Base-by-base conservation (phyloP, 2,329 filamentous ascomycete genomes). In the Cyclaneusma minus region DNA sequence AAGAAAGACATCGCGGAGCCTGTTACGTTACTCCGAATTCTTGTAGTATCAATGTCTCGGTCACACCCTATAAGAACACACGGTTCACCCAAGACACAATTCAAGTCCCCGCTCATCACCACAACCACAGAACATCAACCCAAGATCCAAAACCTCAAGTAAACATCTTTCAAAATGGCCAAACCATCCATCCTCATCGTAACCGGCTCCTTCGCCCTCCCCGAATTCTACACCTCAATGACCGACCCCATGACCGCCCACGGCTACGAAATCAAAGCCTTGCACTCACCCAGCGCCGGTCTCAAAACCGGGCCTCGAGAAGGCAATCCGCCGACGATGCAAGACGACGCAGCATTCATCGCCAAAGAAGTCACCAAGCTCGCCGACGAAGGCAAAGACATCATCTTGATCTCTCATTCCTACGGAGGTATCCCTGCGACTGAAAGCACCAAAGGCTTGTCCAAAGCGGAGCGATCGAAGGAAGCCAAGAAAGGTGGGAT, bases 351-450 rank as follows among this genome's bases (percentile, higher is more conserved):
- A 11, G 42, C 44, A 1, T 33, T 42, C 7, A 43, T 55, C 8
- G 42, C 39, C 4, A 29, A 43, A 4, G 35, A 48, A 3, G 33
- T 57, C 12, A n/a, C 12, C 16, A 28, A 36, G 4, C 47, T 56
- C 4, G 50, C 56, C 6, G 48, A 51, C 10, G 33, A 25, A 1
- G 46, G 45, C 1, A 51, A 52, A 13, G 48, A 56, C 13, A 47
- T 57, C 4, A 32, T 58, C 1, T 34, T 57, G 5, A 20, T 55
- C 10, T 40, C 43, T 8, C 55, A 59, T 26, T 54, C 49, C 11
- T 58, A 55, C 37, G 47, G 51, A 2, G 52, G 52, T 7, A 38
- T 51, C 0, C 34, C 51, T 0, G 45, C 41, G 3, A 42, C 45
- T 4, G 46, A 53, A 30, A 48, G 47, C 4, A 34, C 48, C 1